These are phyloP conservation scores for Daedalea quercina DNA, from an alignment of 768 basidiomycete genomes.

Conservation along the genomic window DNA sequence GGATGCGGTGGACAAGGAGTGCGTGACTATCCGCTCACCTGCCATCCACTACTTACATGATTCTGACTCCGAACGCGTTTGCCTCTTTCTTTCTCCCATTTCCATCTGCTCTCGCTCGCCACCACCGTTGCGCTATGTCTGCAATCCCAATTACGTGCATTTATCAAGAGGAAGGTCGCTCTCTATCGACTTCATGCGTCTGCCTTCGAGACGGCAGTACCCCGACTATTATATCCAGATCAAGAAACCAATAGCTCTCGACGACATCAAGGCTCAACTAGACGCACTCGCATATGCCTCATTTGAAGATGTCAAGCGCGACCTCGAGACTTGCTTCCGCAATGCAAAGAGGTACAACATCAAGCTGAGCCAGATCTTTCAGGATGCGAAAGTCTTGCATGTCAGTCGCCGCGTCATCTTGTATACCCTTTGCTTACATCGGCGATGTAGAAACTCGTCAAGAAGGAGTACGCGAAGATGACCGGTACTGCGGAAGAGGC, in stretches of 20 bases:
- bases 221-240: constrained; percentile 86
- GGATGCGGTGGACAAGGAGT: constrained; percentile 86
- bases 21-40: constrained; percentile 39
- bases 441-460: constrained; percentile 35
- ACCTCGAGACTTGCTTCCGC: constrained; percentile 72
- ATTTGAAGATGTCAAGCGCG: constrained; percentile 59
- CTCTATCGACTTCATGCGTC: constrained; percentile 58
- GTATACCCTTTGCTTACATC: neutral
- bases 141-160: neutral
- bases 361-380: constrained; percentile 72
- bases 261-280: constrained; percentile 81
- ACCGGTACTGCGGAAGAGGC: constrained; percentile 35
- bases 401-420: constrained; percentile 41
- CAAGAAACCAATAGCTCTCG: constrained; percentile 75
- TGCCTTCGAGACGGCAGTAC: constrained; percentile 66
- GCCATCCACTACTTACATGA: neutral
- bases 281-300: constrained; percentile 53
- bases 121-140: neutral
- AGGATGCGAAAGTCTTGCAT: constrained; percentile 75
- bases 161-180: constrained; percentile 52
- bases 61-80: constrained; percentile 6
- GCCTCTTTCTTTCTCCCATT: constrained; percentile 4
- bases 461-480: constrained; percentile 39
- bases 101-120: neutral
- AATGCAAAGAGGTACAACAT: constrained; percentile 82